A percentile compares a stretch with the other conserved stretches of the same genome.
Evolutionary conservation across 1,139 yeast species (phyloP).

Genomic region (Saccharomyces hybrid): DNA sequence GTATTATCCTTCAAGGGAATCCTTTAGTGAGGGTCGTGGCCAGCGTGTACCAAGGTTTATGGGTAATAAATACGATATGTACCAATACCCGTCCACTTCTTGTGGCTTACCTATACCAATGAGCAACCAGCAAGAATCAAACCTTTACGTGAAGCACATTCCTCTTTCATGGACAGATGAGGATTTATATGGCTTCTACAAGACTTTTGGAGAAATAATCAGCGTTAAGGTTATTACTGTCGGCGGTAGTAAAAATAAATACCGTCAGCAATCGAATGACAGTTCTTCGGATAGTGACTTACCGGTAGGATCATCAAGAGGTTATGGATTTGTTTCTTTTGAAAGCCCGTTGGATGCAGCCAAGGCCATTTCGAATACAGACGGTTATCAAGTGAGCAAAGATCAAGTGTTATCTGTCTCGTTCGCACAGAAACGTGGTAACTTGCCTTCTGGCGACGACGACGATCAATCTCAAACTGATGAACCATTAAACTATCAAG

Average conservation of each 20-base stretch:
- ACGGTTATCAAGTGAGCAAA: constrained; percentile 28
- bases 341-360: constrained; percentile 42
- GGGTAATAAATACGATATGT: constrained; percentile 5
- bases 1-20: constrained; percentile 2
- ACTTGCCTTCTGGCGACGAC: background rate
- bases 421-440: constrained; percentile 26
- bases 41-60: constrained; percentile 4
- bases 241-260: constrained; percentile 30
- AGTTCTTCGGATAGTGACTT: constrained; percentile 6
- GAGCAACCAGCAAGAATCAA: constrained; percentile 31
- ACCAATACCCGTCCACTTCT: constrained; percentile 8
- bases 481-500: background rate
- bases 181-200: constrained; percentile 24
- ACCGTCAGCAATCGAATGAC: constrained; percentile 1
- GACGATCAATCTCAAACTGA: background rate
- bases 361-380: constrained; percentile 39
- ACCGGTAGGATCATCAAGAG: constrained; percentile 34
- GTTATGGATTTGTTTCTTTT: constrained; percentile 48
- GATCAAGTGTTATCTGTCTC: constrained; percentile 26
- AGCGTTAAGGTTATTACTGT: constrained; percentile 43
- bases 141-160: constrained; percentile 30
- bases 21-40: constrained; percentile 5
- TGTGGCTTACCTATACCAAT: constrained; percentile 27
- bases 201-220: constrained; percentile 38
- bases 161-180: constrained; percentile 30